These are phyloP conservation scores for Rhizophlyctis rosea DNA, from an alignment of 192 early-diverging fungal species.

Conservation along the genomic window DNA sequence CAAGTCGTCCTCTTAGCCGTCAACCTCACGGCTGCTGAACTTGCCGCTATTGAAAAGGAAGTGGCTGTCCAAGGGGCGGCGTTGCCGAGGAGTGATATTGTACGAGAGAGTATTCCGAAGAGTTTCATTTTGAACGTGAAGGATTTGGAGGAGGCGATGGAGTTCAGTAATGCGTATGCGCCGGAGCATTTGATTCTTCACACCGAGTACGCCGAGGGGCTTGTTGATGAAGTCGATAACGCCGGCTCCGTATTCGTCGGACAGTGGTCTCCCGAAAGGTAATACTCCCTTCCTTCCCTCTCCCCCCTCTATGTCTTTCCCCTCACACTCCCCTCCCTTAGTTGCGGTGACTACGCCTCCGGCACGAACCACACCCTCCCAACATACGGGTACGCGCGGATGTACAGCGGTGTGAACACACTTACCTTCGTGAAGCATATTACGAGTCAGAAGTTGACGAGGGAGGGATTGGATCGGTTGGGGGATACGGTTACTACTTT, in stretches of 20 bases:
- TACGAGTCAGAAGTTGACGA: constrained; percentile 87
- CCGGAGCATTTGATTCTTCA: constrained; percentile 99
- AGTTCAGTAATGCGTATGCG: constrained; percentile 94
- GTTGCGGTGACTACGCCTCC: constrained; percentile 98
- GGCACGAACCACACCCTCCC: constrained; percentile 99
- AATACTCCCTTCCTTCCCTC: constrained; percentile 1
- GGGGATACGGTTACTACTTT: constrained; percentile 92
- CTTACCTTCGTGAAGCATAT: constrained; percentile 96
- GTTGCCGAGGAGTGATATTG: constrained; percentile 86
- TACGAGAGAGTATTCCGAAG: constrained; percentile 83
- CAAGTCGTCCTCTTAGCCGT: constrained; percentile 94
- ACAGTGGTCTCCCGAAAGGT: constrained; percentile 91
- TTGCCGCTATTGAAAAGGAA: constrained; percentile 74
- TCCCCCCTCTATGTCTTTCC: too few relatives aligned
- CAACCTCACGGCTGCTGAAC: constrained; percentile 60
- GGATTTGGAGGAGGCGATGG: constrained; percentile 71
- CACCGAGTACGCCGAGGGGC: constrained; percentile 66
- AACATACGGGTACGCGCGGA: constrained; percentile 95
- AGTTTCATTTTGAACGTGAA: constrained; percentile 72
- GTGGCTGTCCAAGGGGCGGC: constrained; percentile 77
- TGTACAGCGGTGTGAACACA: constrained; percentile 99
- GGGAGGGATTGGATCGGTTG: constrained; percentile 74
- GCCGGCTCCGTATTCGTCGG: constrained; percentile 99
- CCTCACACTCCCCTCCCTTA: constrained; percentile 26
- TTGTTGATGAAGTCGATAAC: constrained; percentile 69